Percentiles rank a stretch among this genome's conserved stretches.
Conservation (phyloP, 2,329 filamentous ascomycete species). For the Claviceps monticola region DNA sequence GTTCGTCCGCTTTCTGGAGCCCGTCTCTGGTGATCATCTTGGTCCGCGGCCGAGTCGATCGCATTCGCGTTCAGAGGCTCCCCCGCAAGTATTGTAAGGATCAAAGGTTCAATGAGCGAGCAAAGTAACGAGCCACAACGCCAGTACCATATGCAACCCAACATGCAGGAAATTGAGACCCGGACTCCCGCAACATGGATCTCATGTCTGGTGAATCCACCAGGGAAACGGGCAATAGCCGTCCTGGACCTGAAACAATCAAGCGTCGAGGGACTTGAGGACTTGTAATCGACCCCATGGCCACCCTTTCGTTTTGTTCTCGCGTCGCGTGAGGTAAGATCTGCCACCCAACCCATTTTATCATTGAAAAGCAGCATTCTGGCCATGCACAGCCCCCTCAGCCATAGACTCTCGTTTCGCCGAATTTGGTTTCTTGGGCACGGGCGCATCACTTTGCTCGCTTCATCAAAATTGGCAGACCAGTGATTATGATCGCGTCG, state of each 20-base stretch:
- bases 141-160: background rate
- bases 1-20: constrained; percentile 8
- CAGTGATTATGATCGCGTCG: constrained; percentile 3
- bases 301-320: background rate
- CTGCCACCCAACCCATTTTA: background rate
- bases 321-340: background rate
- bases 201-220: constrained; percentile 1
- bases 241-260: background rate
- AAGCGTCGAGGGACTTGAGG: background rate
- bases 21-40: constrained; percentile 18
- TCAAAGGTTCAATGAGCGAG: constrained; percentile 3
- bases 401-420: background rate
- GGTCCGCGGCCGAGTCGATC: constrained; percentile 9
- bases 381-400: background rate
- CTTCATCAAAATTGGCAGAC: constrained; percentile 13
- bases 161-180: background rate
- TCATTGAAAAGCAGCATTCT: background rate
- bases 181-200: background rate
- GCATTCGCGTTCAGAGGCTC: background rate
- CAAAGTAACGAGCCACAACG: constrained; percentile 7
- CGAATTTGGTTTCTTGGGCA: constrained; percentile 1
- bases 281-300: background rate
- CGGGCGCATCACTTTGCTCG: constrained; percentile 41
- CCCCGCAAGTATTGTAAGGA: background rate
- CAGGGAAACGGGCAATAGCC: background rate